Evolutionary conservation across 2,329 filamentous ascomycete genomes (phyloP).

Genomic region (Ophiostoma sp.): DNA sequence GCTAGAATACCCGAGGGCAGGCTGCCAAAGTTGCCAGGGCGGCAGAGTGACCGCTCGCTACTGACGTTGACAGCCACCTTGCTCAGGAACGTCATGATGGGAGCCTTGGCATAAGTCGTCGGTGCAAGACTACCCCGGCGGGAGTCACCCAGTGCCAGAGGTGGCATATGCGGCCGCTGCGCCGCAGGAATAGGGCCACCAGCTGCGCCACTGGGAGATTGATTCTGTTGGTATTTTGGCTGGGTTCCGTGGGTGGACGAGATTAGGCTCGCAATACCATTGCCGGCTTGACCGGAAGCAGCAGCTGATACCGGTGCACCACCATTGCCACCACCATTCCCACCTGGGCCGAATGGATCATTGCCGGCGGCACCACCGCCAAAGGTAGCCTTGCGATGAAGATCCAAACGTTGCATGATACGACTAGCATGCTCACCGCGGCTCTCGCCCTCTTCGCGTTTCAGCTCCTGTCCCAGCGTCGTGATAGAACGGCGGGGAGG

Average conservation of each 20-base stretch:
- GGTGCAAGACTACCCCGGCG: slow-evolving; percentile 67
- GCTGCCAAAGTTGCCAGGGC: slow-evolving; percentile 58
- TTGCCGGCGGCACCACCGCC: not conserved
- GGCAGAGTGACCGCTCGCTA: slow-evolving; percentile 62
- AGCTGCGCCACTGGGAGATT: not conserved
- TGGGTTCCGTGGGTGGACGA: slow-evolving; percentile 76
- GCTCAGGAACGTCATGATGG: slow-evolving; percentile 78
- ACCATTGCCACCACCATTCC: slow-evolving; percentile 29
- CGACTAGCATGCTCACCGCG: slow-evolving; percentile 75
- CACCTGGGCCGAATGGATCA: not conserved
- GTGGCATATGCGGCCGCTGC: slow-evolving; percentile 31
- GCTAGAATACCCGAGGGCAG: slow-evolving; percentile 83
- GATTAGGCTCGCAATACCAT: slow-evolving; percentile 78
- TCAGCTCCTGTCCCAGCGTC: slow-evolving; percentile 45
- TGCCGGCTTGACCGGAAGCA: slow-evolving; percentile 49
- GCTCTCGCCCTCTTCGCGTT: slow-evolving; percentile 63
- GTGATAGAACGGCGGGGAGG: slow-evolving; percentile 53
- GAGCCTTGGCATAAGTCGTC: slow-evolving; percentile 73
- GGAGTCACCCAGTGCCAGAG: slow-evolving; percentile 40
- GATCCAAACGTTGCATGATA: slow-evolving; percentile 87
- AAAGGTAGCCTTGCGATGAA: slow-evolving; percentile 72
- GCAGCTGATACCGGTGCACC: slow-evolving; percentile 35
- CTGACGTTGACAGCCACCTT: slow-evolving; percentile 76
- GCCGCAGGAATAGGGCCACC: not conserved
- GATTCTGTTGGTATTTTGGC: slow-evolving; percentile 43